phyloP scores from a whole-genome alignment of 306 rosid species.

The Adenanthera pavonina region DNA sequence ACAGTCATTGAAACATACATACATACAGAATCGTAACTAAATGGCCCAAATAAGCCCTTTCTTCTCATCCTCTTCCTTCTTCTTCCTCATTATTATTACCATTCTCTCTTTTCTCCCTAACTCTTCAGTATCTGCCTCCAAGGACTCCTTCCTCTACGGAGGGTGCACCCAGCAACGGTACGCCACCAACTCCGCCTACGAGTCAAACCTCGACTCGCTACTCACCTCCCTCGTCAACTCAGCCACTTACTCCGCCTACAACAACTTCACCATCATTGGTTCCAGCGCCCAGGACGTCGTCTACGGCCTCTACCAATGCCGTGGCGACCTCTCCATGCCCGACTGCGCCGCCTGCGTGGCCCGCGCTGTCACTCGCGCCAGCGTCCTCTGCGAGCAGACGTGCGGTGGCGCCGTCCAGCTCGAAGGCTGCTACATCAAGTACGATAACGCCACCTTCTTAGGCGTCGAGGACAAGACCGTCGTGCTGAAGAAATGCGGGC shows the following conservation, averaged over 20 bases:
- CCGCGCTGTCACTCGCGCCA: constrained; percentile 55
- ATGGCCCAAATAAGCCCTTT: constrained; percentile 35
- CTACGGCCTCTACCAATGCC: constrained; percentile 90
- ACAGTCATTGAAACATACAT: not conserved
- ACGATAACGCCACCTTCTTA: constrained; percentile 68
- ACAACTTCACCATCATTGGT: constrained; percentile 74
- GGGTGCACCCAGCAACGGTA: constrained; percentile 85
- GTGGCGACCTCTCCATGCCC: constrained; percentile 87
- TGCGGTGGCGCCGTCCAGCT: constrained; percentile 86
- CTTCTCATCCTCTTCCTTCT: not conserved
- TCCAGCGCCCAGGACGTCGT: constrained; percentile 54
- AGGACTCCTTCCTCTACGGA: constrained; percentile 70
- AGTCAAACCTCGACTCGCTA: constrained; percentile 81
- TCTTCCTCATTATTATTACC: not conserved
- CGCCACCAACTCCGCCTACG: constrained; percentile 64
- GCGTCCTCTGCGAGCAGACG: constrained; percentile 51
- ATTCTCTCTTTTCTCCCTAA: constrained; percentile 1
- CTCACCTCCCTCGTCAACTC: constrained; percentile 86
- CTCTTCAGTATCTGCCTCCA: constrained; percentile 30
- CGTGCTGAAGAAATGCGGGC: constrained; percentile 80
- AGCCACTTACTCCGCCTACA: constrained; percentile 87
- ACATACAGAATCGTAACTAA: not conserved
- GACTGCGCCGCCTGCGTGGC: constrained; percentile 80
- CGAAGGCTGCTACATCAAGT: constrained; percentile 83
- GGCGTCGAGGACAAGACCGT: constrained; percentile 84